Conservation (phyloP, 2,329 filamentous ascomycete species). For the Coniochaeta hoffmannii region DNA sequence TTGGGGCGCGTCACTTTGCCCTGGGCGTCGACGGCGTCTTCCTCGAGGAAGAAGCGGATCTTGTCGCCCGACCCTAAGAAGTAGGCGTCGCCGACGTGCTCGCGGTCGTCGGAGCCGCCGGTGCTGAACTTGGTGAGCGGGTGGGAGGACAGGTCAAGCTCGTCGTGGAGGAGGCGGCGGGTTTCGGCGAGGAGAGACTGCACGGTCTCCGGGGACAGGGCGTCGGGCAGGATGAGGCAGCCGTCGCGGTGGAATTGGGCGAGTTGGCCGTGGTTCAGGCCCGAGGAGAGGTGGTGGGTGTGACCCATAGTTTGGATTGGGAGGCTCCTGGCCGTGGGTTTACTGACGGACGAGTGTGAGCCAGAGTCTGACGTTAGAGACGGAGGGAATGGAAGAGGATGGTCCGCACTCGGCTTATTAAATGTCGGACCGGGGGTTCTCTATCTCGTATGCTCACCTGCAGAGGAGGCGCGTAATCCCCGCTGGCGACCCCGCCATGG, state of each 20-base stretch:
- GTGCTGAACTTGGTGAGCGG: slow-evolving; percentile 93
- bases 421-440: too few relatives aligned
- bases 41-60: slow-evolving; percentile 94
- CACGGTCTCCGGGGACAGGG: slow-evolving; percentile 60
- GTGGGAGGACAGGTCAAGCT: slow-evolving; percentile 74
- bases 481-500: not conserved
- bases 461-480: not conserved
- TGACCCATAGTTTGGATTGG: not conserved
- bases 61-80: slow-evolving; percentile 88
- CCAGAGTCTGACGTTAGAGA: not conserved
- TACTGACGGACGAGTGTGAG: not conserved
- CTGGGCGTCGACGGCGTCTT: slow-evolving; percentile 69
- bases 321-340: not conserved
- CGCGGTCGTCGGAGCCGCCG: slow-evolving; percentile 54
- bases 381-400: too few relatives aligned
- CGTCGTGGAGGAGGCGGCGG: slow-evolving; percentile 56
- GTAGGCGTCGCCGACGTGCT: slow-evolving; percentile 90
- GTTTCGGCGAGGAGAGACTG: slow-evolving; percentile 67
- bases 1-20: slow-evolving; percentile 72
- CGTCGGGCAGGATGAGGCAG: slow-evolving; percentile 80
- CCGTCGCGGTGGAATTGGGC: slow-evolving; percentile 71
- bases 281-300: slow-evolving; percentile 19
- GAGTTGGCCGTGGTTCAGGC: slow-evolving; percentile 66
- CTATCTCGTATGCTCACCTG: not conserved
- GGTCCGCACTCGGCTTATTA: too few relatives aligned